These are phyloP conservation scores for Dendrobium chrysotoxum DNA, from an alignment of 106 monocot genomes.

Conservation along the genomic window DNA sequence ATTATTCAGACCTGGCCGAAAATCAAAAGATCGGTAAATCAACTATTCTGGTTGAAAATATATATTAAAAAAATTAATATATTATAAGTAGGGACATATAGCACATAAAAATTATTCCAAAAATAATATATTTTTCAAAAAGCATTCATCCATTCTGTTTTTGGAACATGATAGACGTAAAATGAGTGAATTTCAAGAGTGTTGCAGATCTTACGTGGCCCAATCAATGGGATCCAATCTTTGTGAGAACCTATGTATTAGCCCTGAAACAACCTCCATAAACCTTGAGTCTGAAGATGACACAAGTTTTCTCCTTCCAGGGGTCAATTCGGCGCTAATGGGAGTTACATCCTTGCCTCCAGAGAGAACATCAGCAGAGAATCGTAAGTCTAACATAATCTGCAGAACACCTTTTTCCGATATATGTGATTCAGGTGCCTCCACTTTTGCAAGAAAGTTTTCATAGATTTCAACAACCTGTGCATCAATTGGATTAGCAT, in stretches of 20 bases:
- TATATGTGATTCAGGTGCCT: slow-evolving; percentile 36
- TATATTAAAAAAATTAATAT: not conserved
- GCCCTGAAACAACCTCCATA: slow-evolving; percentile 30
- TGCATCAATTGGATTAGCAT: not conserved
- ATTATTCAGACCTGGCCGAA: not conserved
- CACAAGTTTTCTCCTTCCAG: slow-evolving; percentile 43
- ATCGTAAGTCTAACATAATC: slow-evolving; percentile 74
- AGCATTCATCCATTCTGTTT: not conserved
- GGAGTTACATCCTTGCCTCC: slow-evolving; percentile 38
- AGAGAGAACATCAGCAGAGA: slow-evolving; percentile 75
- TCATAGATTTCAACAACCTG: slow-evolving; percentile 64
- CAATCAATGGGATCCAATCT: slow-evolving; percentile 95
- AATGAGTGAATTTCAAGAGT: not conserved
- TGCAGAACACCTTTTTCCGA: slow-evolving; percentile 93
- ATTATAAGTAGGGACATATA: not conserved
- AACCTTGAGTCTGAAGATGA: slow-evolving; percentile 28
- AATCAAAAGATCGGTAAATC: not conserved
- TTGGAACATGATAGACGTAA: not conserved
- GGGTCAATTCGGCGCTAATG: slow-evolving; percentile 21
- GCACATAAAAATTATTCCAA: not conserved
- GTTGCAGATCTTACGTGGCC: slow-evolving; percentile 78
- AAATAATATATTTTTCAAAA: not conserved
- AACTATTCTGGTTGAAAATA: not conserved
- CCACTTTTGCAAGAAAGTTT: slow-evolving; percentile 44
- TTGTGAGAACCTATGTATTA: slow-evolving; percentile 59